phyloP scores from a whole-genome alignment of 768 basidiomycete genomes.

The Harrya chromipes region DNA sequence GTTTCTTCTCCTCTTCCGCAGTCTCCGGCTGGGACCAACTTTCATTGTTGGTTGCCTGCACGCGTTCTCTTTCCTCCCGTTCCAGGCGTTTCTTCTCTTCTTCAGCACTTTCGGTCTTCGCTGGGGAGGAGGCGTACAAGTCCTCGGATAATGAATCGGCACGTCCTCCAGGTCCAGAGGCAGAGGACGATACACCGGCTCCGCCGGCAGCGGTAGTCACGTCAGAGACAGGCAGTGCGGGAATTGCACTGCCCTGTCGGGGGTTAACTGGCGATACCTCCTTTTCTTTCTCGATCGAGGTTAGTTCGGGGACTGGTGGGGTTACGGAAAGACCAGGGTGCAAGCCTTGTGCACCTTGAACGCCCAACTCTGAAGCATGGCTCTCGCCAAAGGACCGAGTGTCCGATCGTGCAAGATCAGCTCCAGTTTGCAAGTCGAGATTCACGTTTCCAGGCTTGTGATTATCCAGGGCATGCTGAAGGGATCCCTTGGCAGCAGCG shows the following conservation, averaged over 20 bases:
- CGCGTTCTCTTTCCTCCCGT: conserved; percentile 50
- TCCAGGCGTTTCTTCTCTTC: conserved; percentile 66
- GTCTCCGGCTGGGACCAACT: conserved; percentile 34
- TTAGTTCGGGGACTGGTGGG: conserved; percentile 35
- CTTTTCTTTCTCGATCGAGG: conserved; percentile 6
- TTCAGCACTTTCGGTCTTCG: conserved; percentile 50
- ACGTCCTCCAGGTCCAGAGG: conserved; percentile 48
- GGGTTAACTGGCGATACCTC: conserved; percentile 13
- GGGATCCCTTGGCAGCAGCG: conserved; percentile 64
- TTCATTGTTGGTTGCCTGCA: conserved; percentile 28
- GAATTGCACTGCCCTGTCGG: conserved; percentile 12
- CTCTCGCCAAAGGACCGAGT: conserved; percentile 83
- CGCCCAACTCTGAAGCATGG: conserved; percentile 69
- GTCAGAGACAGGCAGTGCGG: conserved; percentile 30
- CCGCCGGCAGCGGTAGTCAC: conserved; percentile 15
- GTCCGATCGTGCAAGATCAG: conserved; percentile 65
- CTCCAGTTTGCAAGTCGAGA: conserved; percentile 43
- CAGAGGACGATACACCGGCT: conserved; percentile 68
- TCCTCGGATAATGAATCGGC: conserved; percentile 27
- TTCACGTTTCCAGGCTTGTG: conserved; percentile 67
- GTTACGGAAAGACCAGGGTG: conserved; percentile 41
- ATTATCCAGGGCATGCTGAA: conserved; percentile 77
- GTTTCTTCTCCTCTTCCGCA: conserved; percentile 63
- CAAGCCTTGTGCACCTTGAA: conserved; percentile 22
- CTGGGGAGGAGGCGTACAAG: conserved; percentile 26